phyloP scores from a whole-genome alignment of 2,329 filamentous ascomycete genomes.

The Verticillium nonalfalfae region DNA sequence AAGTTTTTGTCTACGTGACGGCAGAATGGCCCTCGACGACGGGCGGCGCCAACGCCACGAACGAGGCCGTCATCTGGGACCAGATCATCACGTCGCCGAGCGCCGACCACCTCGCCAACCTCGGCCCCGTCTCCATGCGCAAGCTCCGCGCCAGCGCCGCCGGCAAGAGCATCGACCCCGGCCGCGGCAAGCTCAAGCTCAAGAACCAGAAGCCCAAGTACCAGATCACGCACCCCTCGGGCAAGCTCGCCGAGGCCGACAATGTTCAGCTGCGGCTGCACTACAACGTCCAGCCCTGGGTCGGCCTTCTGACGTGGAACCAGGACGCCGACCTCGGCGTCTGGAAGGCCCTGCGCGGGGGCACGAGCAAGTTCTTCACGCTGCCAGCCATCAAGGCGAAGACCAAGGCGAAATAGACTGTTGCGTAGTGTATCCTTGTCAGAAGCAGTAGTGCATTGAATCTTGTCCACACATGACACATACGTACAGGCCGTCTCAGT shows the following conservation, averaged over 20 bases:
- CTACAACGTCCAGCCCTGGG: slow-evolving; percentile 98
- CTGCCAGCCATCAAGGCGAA: slow-evolving; percentile 63
- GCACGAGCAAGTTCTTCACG: slow-evolving; percentile 56
- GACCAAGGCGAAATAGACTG: slow-evolving; percentile 12
- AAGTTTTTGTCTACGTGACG: slow-evolving; percentile 93
- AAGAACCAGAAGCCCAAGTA: slow-evolving; percentile 91
- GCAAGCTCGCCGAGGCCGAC: slow-evolving; percentile 65
- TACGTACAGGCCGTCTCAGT: no score
- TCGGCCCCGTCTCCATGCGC: slow-evolving; percentile 53
- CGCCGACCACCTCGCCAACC: slow-evolving; percentile 55
- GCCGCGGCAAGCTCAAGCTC: slow-evolving; percentile 65
- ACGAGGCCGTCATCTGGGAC: slow-evolving; percentile 92
- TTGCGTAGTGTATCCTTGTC: no score
- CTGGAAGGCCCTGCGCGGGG: slow-evolving; percentile 62
- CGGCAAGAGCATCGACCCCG: slow-evolving; percentile 55
- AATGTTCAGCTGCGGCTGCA: slow-evolving; percentile 76
- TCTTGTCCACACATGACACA: no score
- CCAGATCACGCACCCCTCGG: slow-evolving; percentile 85
- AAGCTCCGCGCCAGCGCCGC: slow-evolving; percentile 54
- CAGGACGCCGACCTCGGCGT: slow-evolving; percentile 45
- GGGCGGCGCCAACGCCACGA: slow-evolving; percentile 32
- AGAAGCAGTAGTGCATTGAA: no score
- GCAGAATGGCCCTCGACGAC: slow-evolving; percentile 56
- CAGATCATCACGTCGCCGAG: slow-evolving; percentile 76
- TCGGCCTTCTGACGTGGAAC: slow-evolving; percentile 82